These are phyloP conservation scores for Penicillium sp. DNA, from an alignment of 2,329 filamentous ascomycete genomes.

Conservation along the genomic window DNA sequence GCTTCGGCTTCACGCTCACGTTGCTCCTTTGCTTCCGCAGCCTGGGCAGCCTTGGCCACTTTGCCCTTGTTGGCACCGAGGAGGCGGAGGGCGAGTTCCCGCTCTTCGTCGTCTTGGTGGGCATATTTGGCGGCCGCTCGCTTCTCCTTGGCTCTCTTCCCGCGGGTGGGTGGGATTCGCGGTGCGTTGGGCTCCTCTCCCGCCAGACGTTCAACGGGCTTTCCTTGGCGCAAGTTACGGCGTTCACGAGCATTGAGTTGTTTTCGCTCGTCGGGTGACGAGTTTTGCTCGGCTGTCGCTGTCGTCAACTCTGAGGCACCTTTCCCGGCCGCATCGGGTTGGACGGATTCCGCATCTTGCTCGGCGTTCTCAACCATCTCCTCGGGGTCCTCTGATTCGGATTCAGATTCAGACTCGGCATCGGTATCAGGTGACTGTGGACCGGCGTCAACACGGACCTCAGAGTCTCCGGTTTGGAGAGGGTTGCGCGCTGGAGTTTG, in stretches of 20 bases:
- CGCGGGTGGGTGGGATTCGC: conserved; percentile 47
- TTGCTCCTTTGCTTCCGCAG: conserved; percentile 55
- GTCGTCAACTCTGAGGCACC: conserved; percentile 17
- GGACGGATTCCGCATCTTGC: not conserved
- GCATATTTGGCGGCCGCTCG: conserved; percentile 87
- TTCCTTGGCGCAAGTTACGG: conserved; percentile 28
- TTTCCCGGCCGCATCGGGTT: not conserved
- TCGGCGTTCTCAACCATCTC: conserved; percentile 12
- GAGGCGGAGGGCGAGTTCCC: conserved; percentile 72
- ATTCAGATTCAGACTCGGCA: conserved; percentile 8
- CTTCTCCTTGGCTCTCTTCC: conserved; percentile 76
- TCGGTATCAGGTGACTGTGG: not conserved
- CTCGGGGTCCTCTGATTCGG: conserved; percentile 30
- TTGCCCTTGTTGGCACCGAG: conserved; percentile 60
- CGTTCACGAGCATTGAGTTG: conserved; percentile 43
- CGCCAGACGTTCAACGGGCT: conserved; percentile 19
- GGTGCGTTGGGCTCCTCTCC: conserved; percentile 16
- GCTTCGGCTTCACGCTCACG: conserved; percentile 67
- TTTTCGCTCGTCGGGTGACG: conserved; percentile 18
- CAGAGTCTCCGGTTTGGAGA: conserved; percentile 16
- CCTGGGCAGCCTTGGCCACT: conserved; percentile 59
- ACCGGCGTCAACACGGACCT: conserved; percentile 2
- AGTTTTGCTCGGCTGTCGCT: conserved; percentile 20
- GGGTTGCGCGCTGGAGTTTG: conserved; percentile 14
- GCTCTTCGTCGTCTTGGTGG: conserved; percentile 90